phyloP scores from a whole-genome alignment of 2,329 filamentous ascomycete genomes.

The Cyphellophora europaea region DNA sequence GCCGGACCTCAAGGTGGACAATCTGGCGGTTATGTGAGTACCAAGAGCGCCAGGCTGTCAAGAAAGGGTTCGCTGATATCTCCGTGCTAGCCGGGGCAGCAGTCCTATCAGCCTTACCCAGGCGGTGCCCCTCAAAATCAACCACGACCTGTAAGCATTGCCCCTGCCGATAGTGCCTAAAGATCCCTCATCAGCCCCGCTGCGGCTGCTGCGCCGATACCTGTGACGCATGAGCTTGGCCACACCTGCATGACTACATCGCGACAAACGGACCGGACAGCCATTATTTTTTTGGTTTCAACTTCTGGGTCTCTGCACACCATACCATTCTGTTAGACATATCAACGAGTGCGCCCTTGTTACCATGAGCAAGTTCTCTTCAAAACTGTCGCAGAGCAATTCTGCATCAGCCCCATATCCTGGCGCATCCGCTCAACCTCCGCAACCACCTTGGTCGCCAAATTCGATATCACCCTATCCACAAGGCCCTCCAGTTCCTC shows the following conservation, averaged over 20 bases:
- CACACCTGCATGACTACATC: too few relatives aligned
- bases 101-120: constrained; percentile 48
- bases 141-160: constrained; percentile 22
- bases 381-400: too few relatives aligned
- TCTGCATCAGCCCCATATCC: constrained; percentile 10
- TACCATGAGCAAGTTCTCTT: constrained; percentile 22
- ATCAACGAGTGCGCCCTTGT: too few relatives aligned
- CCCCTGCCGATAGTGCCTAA: too few relatives aligned
- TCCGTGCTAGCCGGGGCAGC: constrained; percentile 20
- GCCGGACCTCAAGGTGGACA: constrained; percentile 17
- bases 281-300: too few relatives aligned
- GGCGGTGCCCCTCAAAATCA: constrained; percentile 25
- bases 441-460: constrained; percentile 9
- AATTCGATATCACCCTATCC: constrained; percentile 23
- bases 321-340: too few relatives aligned
- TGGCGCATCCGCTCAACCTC: constrained; percentile 22
- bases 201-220: too few relatives aligned
- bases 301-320: too few relatives aligned
- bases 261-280: too few relatives aligned
- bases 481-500: constrained; percentile 25
- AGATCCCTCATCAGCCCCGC: too few relatives aligned
- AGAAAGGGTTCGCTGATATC: constrained; percentile 4
- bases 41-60: constrained; percentile 9
- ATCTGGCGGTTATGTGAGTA: constrained; percentile 45
- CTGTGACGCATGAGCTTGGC: too few relatives aligned